Evolutionary conservation across 2,329 filamentous ascomycete genomes (phyloP).

Genomic region (Aspergillus fumigatiaffinis): DNA sequence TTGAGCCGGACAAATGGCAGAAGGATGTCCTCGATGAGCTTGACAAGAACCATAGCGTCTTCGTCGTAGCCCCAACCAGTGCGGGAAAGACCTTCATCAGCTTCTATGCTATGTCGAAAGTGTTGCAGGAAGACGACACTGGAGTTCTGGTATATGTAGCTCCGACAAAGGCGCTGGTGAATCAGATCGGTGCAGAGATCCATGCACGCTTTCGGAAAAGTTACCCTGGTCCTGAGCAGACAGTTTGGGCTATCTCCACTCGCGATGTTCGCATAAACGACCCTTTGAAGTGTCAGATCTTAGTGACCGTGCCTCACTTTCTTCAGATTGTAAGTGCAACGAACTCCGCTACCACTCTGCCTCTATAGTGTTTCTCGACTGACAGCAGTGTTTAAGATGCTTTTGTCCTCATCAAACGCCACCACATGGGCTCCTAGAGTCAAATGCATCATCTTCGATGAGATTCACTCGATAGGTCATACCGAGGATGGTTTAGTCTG

Average conservation of each 20-base stretch:
- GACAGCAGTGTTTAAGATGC: conserved; percentile 45
- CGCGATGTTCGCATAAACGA: conserved; percentile 73
- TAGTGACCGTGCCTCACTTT: conserved; percentile 75
- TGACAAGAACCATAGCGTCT: conserved; percentile 64
- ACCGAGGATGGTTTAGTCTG: conserved; percentile 71
- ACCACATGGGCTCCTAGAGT: conserved; percentile 64
- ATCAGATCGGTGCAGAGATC: conserved; percentile 77
- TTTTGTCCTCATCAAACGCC: conserved; percentile 63
- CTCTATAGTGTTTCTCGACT: not conserved
- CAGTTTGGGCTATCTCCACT: conserved; percentile 76
- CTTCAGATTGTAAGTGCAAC: conserved; percentile 55
- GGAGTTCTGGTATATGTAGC: conserved; percentile 74
- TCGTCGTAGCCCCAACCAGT: conserved; percentile 73
- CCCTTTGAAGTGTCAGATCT: conserved; percentile 65
- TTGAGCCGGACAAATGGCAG: conserved; percentile 75
- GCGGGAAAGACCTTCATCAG: conserved; percentile 77
- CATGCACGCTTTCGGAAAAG: conserved; percentile 69
- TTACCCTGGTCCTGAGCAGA: conserved; percentile 57
- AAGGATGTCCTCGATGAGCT: conserved; percentile 68
- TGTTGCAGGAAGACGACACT: conserved; percentile 64
- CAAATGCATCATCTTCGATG: conserved; percentile 75
- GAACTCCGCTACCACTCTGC: not conserved
- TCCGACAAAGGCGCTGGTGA: conserved; percentile 76
- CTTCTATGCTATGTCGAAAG: conserved; percentile 78
- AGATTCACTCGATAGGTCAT: conserved; percentile 76